Evolutionary conservation across 495 filamentous ascomycete species (phyloP).

Genomic region (Staphylotrichum longicolle): DNA sequence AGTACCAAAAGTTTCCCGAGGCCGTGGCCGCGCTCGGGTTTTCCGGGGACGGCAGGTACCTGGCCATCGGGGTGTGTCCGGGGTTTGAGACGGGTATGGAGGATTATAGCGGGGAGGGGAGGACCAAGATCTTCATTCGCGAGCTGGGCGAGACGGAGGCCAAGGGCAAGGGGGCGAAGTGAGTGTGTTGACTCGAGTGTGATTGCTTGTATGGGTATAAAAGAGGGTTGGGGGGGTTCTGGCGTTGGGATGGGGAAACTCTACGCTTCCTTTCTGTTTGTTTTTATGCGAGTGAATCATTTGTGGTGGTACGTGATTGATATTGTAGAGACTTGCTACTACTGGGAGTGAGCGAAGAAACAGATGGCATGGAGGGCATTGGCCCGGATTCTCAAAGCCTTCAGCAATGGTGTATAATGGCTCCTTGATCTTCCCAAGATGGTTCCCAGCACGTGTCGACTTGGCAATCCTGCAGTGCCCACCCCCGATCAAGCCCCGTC

Average conservation of each 20-base stretch:
- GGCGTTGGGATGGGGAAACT: constrained; percentile 12
- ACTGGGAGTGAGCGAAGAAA: background rate
- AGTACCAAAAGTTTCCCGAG: constrained; percentile 79
- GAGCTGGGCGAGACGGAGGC: constrained; percentile 85
- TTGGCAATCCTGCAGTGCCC: background rate
- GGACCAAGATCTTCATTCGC: constrained; percentile 73
- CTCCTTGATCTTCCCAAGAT: background rate
- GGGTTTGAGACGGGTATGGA: constrained; percentile 92
- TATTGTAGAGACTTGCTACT: background rate
- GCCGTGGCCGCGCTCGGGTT: constrained; percentile 78
- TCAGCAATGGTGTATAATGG: background rate
- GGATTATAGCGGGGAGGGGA: constrained; percentile 64
- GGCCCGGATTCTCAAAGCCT: background rate
- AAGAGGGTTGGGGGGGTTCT: constrained; percentile 1
- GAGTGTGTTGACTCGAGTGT: background rate
- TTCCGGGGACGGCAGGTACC: constrained; percentile 71
- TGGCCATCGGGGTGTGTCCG: constrained; percentile 81
- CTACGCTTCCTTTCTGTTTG: background rate
- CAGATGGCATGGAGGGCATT: background rate
- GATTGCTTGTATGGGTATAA: constrained; percentile 1
- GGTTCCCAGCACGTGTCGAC: background rate
- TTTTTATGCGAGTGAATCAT: background rate
- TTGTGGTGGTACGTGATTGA: background rate
- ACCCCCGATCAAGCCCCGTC: background rate
- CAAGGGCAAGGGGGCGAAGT: constrained; percentile 74